Conservation (phyloP, 306 rosid genomes). For the Castanea sativa region DNA sequence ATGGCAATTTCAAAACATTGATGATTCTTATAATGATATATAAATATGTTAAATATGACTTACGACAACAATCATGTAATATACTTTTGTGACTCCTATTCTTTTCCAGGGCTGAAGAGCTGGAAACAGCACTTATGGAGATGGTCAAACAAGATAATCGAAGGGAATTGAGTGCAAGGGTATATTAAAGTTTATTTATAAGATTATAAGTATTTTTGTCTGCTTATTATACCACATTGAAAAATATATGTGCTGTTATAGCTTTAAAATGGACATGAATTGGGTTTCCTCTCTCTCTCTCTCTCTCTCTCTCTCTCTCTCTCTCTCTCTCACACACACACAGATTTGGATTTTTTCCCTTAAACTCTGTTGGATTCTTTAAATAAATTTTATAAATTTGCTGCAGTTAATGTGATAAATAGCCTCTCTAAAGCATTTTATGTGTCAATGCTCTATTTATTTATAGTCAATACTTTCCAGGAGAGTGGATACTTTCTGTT, state of each 20-base stretch:
- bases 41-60: slow-evolving; percentile 1
- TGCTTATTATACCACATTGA: slow-evolving; percentile 10
- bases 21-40: background rate
- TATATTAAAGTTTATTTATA: slow-evolving; percentile 37
- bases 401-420: background rate
- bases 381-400: background rate
- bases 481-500: background rate
- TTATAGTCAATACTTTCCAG: background rate
- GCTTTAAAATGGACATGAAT: slow-evolving; percentile 16
- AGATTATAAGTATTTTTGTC: slow-evolving; percentile 11
- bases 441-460: background rate
- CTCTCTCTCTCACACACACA: background rate
- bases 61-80: slow-evolving; percentile 17
- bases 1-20: background rate
- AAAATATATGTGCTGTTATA: slow-evolving; percentile 2
- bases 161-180: slow-evolving; percentile 78
- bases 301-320: too few species aligned
- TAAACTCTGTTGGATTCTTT: background rate
- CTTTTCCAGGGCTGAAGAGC: slow-evolving; percentile 82
- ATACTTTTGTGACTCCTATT: slow-evolving; percentile 22
- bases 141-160: slow-evolving; percentile 82
- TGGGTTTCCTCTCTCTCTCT: background rate
- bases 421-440: background rate
- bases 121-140: slow-evolving; percentile 94
- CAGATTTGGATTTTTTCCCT: background rate